Evolutionary conservation across 495 filamentous ascomycete genomes (phyloP).

Genomic region (Gamarada debralockiae): DNA sequence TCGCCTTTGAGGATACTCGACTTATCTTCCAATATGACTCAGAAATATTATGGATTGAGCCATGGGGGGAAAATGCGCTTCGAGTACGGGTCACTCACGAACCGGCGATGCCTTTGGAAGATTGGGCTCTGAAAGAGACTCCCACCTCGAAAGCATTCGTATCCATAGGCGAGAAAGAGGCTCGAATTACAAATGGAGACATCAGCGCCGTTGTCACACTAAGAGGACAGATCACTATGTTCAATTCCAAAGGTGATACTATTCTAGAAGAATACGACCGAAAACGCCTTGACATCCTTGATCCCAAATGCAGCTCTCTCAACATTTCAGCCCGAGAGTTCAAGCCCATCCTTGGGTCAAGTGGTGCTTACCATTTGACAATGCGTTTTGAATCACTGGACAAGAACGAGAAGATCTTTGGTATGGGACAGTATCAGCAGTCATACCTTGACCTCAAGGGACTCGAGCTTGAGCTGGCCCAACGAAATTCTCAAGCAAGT

Average conservation of each 20-base stretch:
- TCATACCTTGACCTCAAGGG: constrained; percentile 51
- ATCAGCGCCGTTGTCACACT: neutral
- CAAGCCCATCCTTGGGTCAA: constrained; percentile 33
- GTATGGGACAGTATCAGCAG: constrained; percentile 65
- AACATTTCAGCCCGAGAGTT: constrained; percentile 54
- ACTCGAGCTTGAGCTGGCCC: constrained; percentile 49
- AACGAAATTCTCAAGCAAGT: constrained; percentile 55
- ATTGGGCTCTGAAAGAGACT: no score
- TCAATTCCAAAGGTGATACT: constrained; percentile 40
- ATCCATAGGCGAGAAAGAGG: neutral
- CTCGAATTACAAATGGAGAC: neutral
- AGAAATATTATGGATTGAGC: no score
- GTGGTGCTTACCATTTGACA: constrained; percentile 48
- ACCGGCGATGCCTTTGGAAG: no score
- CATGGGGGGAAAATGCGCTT: no score
- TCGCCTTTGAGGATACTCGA: no score
- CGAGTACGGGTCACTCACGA: no score
- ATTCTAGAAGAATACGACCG: constrained; percentile 56
- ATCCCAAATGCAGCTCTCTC: constrained; percentile 53
- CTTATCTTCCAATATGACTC: no score
- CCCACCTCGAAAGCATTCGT: no score
- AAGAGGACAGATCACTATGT: neutral
- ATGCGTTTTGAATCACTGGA: constrained; percentile 48
- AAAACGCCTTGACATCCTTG: constrained; percentile 41
- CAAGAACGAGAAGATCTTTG: constrained; percentile 50